A percentile compares a stretch with the other conserved stretches of the same genome.
Evolutionary conservation across 495 filamentous ascomycete genomes (phyloP).

Genomic region (Thermothielavioides terrestris): DNA sequence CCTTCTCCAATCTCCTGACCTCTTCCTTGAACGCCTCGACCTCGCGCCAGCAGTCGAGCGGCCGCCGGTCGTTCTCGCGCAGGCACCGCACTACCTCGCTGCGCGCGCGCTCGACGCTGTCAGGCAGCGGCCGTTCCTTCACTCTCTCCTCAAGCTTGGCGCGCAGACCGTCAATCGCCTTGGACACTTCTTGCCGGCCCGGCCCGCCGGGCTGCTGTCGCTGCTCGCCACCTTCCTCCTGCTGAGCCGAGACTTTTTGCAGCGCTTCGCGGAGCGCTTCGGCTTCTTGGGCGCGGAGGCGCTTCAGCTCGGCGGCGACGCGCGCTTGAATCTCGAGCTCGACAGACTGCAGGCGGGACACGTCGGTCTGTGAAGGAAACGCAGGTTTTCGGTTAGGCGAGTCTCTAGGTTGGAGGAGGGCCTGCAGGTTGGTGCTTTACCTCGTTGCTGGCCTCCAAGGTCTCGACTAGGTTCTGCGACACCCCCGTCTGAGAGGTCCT

Average conservation of each 20-base stretch:
- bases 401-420: constrained; percentile 1
- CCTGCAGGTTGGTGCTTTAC: constrained; percentile 39
- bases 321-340: constrained; percentile 86
- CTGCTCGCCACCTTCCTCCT: constrained; percentile 4
- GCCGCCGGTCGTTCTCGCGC: constrained; percentile 75
- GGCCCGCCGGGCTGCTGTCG: constrained; percentile 4
- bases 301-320: constrained; percentile 74
- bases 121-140: constrained; percentile 53
- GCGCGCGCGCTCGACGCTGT: constrained; percentile 63
- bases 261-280: constrained; percentile 54
- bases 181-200: constrained; percentile 27
- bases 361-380: constrained; percentile 56
- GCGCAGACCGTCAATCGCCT: constrained; percentile 51
- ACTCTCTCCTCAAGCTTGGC: constrained; percentile 65
- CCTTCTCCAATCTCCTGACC: constrained; percentile 73
- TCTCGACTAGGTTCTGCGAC: constrained; percentile 73
- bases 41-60: constrained; percentile 93
- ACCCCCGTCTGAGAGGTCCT: constrained; percentile 81
- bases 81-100: constrained; percentile 73
- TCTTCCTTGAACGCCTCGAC: constrained; percentile 83
- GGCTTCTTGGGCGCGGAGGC: constrained; percentile 51
- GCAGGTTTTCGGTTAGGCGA: no score
- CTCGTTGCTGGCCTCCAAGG: constrained; percentile 76
- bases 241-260: constrained; percentile 43
- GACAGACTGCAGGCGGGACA: constrained; percentile 68